Evolutionary conservation across 345 rosid species (phyloP).

Genomic region (Ricinus communis): DNA sequence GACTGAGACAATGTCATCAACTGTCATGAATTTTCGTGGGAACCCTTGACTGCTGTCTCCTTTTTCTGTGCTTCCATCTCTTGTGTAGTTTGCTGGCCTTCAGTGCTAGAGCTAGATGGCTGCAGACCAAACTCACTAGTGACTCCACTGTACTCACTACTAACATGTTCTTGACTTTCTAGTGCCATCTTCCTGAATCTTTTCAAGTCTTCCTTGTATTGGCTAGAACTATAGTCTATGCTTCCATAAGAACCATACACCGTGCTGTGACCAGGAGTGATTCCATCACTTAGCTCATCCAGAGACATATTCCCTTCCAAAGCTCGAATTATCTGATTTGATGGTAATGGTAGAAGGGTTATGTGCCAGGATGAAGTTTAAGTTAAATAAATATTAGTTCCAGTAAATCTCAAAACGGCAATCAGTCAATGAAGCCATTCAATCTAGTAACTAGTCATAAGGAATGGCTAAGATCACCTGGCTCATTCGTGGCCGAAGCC

Average conservation of each 20-base stretch:
- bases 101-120: slow-evolving; percentile 10
- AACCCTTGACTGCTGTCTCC: slow-evolving; percentile 2
- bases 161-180: slow-evolving; percentile 18
- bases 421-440: background rate
- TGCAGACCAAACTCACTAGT: slow-evolving; percentile 15
- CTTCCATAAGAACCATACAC: slow-evolving; percentile 15
- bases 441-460: background rate
- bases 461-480: slow-evolving; percentile 14
- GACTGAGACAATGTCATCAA: background rate
- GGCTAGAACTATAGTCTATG: slow-evolving; percentile 10
- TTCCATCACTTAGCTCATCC: slow-evolving; percentile 20
- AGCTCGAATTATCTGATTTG: slow-evolving; percentile 31
- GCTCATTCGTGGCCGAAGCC: slow-evolving; percentile 27
- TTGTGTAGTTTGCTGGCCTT: slow-evolving; percentile 15
- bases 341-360: slow-evolving; percentile 7
- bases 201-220: slow-evolving; percentile 25
- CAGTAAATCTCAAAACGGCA: background rate
- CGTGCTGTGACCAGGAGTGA: slow-evolving; percentile 16
- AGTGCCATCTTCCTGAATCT: slow-evolving; percentile 25
- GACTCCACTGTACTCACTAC: slow-evolving; percentile 14
- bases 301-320: slow-evolving; percentile 30
- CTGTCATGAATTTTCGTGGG: slow-evolving; percentile 9
- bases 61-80: slow-evolving; percentile 15
- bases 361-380: background rate
- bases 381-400: background rate